These are phyloP conservation scores for Neofusicoccum laricinum DNA, from an alignment of 2,329 filamentous ascomycete genomes.

Conservation along the genomic window DNA sequence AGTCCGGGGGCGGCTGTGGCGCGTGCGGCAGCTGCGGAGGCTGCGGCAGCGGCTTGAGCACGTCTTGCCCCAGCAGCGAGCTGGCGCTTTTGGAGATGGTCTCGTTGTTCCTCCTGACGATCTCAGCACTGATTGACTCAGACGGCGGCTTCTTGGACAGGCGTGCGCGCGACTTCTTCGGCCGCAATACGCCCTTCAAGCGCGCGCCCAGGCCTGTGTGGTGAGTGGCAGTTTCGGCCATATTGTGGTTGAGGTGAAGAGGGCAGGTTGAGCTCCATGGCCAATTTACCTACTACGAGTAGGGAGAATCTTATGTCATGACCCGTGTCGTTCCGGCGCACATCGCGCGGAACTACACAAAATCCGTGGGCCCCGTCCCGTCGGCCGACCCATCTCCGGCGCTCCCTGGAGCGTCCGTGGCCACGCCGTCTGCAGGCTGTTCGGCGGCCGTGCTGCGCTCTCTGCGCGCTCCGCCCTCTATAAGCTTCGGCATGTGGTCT, in stretches of 20 bases:
- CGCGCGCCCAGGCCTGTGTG: background rate
- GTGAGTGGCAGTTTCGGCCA: conserved; percentile 10
- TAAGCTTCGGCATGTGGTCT: background rate
- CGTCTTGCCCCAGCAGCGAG: background rate
- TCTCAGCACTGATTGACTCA: conserved; percentile 3
- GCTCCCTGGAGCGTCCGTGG: background rate
- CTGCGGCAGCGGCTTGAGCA: background rate
- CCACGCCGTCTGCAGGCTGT: background rate
- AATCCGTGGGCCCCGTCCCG: background rate
- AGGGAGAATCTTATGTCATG: conserved; percentile 16
- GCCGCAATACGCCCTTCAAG: conserved; percentile 2
- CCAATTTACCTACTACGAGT: background rate
- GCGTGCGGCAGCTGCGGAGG: background rate
- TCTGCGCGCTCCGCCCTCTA: background rate
- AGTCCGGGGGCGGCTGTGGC: background rate
- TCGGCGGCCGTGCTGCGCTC: background rate
- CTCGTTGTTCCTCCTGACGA: conserved; percentile 11
- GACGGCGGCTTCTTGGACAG: conserved; percentile 13
- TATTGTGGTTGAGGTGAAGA: conserved; percentile 1
- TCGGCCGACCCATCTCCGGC: conserved; percentile 9
- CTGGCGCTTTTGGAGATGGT: conserved; percentile 3
- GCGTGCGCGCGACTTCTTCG: conserved; percentile 12
- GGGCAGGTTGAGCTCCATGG: background rate
- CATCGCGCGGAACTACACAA: conserved; percentile 6
- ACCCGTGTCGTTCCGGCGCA: conserved; percentile 3